Conservation (phyloP, 2,329 filamentous ascomycete genomes). For the Exophiala phaeomuriformis region DNA sequence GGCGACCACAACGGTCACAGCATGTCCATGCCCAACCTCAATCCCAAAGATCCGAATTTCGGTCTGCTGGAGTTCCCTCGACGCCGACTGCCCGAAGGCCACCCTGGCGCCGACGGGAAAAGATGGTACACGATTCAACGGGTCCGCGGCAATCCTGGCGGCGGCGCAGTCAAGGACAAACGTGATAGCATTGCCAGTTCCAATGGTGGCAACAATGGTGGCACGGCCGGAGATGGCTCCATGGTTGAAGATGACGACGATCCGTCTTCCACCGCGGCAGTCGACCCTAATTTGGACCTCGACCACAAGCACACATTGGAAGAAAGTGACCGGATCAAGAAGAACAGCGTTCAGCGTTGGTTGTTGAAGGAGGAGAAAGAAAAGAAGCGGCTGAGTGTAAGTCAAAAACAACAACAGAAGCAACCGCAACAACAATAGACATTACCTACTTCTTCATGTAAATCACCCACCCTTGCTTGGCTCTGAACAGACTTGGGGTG, state of each 20-base stretch:
- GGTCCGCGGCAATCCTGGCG: slow-evolving; percentile 59
- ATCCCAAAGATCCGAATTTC: slow-evolving; percentile 31
- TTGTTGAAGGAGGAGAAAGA: slow-evolving; percentile 59
- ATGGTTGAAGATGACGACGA: slow-evolving; percentile 47
- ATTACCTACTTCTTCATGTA: not conserved
- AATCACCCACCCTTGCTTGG: not conserved
- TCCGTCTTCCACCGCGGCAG: slow-evolving; percentile 30
- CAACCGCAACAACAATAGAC: not conserved
- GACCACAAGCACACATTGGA: slow-evolving; percentile 68
- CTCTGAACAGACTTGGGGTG: too few relatives aligned
- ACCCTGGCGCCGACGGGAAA: slow-evolving; percentile 45
- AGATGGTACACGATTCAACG: slow-evolving; percentile 68
- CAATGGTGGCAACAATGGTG: slow-evolving; percentile 37
- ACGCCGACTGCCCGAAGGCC: slow-evolving; percentile 35
- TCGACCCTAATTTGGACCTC: slow-evolving; percentile 44
- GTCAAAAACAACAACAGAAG: not conserved
- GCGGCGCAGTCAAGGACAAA: slow-evolving; percentile 35
- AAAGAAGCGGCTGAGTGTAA: slow-evolving; percentile 46
- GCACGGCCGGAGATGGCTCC: slow-evolving; percentile 20
- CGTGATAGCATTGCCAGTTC: slow-evolving; percentile 11
- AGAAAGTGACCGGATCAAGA: slow-evolving; percentile 72
- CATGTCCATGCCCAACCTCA: slow-evolving; percentile 6
- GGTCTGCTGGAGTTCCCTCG: slow-evolving; percentile 38
- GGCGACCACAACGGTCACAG: slow-evolving; percentile 13
- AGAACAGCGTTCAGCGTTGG: slow-evolving; percentile 65